Evolutionary conservation across 2,329 filamentous ascomycete species (phyloP), one percentile per base, ranked within the genome.

Genomic region (Cadophora sp.): DNA sequence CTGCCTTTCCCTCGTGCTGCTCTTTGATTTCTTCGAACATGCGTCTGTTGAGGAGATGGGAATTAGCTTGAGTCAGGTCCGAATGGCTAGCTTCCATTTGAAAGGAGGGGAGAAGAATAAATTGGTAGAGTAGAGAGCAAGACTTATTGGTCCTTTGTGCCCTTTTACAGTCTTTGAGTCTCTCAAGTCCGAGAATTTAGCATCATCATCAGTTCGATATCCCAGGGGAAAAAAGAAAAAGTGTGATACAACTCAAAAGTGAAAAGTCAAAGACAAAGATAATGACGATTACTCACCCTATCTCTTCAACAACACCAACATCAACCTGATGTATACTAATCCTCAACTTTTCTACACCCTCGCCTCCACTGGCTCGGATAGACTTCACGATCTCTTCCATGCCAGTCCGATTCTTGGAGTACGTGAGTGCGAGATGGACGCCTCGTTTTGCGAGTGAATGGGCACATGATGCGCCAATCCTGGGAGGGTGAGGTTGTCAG

Each of bases 401-500:
- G 37, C 81, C 78, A 4, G 79, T 77, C 62, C 82, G 76, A 26
- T 69, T 71, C n/a, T 81, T 83, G 27, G 85, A 85, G 77, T 89
- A 90, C 0, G 87, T 89, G 29, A 90, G 78, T 9, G 87, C 87
- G 6, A 90, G 81, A 70, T 85, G 79, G n/a, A 82, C 81, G 31
- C 85, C 84, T 60, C 83, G 79, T 9, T 78, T 71, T 65, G 83
- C 84, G n/a, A 90, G 82, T 61, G 86, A 83, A 62, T 81, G 81
- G 22, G 87, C 87, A 72, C 85, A 87, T 55, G 86, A 86, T 69
- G 83, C 82, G 26, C 88, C 88, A 61, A 90, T 89, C n/a, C 87
- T 89, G 66, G 16, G 27, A 26, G 27, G 27, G n/a, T 8, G n/a
- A n/a, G n/a, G n/a, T 43, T 37, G 34, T 68, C 16, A 65, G 37